Conservation (phyloP, 495 filamentous ascomycete genomes). For the Neurospora discreta region DNA sequence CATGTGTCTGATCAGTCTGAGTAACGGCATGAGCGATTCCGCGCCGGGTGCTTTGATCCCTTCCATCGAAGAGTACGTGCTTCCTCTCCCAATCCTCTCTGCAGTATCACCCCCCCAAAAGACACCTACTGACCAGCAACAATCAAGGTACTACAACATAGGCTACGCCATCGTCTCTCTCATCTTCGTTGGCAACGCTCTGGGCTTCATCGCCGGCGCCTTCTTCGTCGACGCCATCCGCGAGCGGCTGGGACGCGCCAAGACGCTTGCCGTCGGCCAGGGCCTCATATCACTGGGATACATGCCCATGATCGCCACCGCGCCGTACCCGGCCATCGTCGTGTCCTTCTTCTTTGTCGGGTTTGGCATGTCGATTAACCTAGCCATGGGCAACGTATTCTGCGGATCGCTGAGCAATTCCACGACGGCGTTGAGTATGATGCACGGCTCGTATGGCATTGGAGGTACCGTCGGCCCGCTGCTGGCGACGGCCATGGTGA, state of each 20-base stretch:
- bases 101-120: no score
- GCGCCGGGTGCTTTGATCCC: conserved; percentile 66
- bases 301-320: conserved; percentile 50
- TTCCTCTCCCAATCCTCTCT: not conserved
- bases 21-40: conserved; percentile 49
- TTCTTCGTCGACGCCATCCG: conserved; percentile 48
- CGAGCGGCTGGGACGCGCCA: conserved; percentile 52
- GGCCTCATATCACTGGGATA: conserved; percentile 40
- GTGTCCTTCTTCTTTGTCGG: conserved; percentile 56
- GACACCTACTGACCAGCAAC: not conserved
- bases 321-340: conserved; percentile 59
- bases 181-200: conserved; percentile 68
- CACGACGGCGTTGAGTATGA: conserved; percentile 48
- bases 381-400: conserved; percentile 67
- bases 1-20: conserved; percentile 42
- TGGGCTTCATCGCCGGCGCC: conserved; percentile 66
- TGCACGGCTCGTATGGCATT: conserved; percentile 63
- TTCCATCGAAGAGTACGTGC: conserved; percentile 45
- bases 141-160: conserved; percentile 48
- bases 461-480: conserved; percentile 61
- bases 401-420: conserved; percentile 54
- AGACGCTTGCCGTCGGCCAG: conserved; percentile 46
- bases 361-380: conserved; percentile 51
- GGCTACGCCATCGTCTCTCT: conserved; percentile 65
- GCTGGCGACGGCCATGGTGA: conserved; percentile 55